phyloP scores from a whole-genome alignment of 306 rosid genomes.

The Benincasa hispida region DNA sequence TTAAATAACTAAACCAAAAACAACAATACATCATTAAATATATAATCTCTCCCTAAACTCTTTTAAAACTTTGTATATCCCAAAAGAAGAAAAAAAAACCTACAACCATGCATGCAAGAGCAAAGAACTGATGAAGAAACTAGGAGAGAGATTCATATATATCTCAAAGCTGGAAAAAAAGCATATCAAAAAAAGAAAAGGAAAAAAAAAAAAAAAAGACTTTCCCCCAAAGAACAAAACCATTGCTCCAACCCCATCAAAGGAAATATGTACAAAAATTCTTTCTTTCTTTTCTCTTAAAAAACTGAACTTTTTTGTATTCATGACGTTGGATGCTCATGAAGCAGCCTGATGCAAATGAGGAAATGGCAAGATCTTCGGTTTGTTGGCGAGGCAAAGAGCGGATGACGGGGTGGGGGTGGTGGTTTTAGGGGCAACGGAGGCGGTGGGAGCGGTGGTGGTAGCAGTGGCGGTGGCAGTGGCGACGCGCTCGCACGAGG shows the following conservation, averaged over 20 bases:
- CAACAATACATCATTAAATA: not conserved
- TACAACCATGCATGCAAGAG: constrained; percentile 1
- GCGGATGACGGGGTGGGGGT: not conserved
- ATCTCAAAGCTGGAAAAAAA: not conserved
- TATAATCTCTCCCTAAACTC: not conserved
- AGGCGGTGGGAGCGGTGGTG: not conserved
- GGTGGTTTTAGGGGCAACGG: not conserved
- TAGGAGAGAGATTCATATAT: not conserved
- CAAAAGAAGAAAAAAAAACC: not conserved
- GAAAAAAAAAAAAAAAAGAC: not conserved
- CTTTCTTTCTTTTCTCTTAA: not conserved
- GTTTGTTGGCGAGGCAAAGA: constrained; percentile 22
- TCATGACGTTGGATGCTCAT: constrained; percentile 2
- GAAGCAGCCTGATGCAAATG: constrained; percentile 20
- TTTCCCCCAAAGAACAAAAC: not conserved
- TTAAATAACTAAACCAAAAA: not conserved
- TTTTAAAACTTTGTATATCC: not conserved
- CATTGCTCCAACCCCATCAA: not conserved
- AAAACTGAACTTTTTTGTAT: not conserved
- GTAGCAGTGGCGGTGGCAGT: constrained; percentile 41
- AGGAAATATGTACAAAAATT: not conserved
- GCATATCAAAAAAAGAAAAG: not conserved
- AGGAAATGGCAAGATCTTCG: constrained; percentile 17
- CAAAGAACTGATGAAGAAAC: not conserved
- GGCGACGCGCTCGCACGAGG: constrained; percentile 77